Percentiles rank a stretch among this genome's conserved stretches.
Evolutionary conservation across 192 early-diverging fungal species (phyloP).

Genomic region (Linnemannia hyalina): DNA sequence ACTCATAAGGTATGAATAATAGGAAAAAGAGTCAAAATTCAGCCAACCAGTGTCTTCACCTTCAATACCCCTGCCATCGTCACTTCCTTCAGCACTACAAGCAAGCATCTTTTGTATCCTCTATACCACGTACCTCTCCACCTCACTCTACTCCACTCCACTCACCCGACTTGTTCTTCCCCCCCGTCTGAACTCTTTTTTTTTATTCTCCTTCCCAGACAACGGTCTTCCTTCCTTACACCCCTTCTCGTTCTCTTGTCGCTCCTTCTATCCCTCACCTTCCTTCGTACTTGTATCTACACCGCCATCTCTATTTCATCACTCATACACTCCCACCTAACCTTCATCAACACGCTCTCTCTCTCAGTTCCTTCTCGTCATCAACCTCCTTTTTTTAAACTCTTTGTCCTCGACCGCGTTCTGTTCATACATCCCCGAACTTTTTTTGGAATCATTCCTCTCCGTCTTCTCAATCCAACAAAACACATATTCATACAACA

Average conservation of each 20-base stretch:
- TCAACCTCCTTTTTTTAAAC: constrained; percentile 5
- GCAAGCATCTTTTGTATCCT: neutral
- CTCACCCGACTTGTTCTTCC: neutral
- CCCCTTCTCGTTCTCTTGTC: neutral
- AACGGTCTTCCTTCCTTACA: too few relatives aligned
- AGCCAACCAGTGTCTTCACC: too few relatives aligned
- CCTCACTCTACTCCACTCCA: neutral
- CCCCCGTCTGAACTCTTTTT: neutral
- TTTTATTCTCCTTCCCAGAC: neutral
- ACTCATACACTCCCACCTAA: neutral
- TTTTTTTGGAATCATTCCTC: neutral
- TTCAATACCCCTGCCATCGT: neutral
- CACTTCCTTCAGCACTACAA: neutral
- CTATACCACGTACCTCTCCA: too few relatives aligned
- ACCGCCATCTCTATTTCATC: neutral
- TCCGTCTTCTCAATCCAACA: neutral
- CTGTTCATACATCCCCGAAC: neutral
- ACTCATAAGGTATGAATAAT: neutral
- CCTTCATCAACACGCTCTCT: neutral
- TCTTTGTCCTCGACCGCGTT: neutral
- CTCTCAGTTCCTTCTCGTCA: neutral
- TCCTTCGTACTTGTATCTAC: neutral
- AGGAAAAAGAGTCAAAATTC: too few relatives aligned
- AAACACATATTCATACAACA: neutral
- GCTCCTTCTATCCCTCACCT: neutral